phyloP scores from a whole-genome alignment of 2,329 filamentous ascomycete genomes.

The Xylariomycetidae sp. region DNA sequence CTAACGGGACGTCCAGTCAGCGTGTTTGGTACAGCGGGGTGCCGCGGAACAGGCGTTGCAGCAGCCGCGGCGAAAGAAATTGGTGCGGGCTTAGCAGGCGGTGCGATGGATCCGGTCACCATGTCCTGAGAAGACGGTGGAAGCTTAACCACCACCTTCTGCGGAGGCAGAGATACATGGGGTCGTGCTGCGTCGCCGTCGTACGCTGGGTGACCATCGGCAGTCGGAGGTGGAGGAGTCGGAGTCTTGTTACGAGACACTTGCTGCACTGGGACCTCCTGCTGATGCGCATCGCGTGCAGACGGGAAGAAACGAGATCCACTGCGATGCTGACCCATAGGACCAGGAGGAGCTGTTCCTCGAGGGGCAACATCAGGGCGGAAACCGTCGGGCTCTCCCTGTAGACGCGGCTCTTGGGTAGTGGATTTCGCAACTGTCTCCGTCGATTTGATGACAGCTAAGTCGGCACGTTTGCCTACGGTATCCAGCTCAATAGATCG shows the following conservation, averaged over 20 bases:
- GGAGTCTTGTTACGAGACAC: slow-evolving; percentile 49
- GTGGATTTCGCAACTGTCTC: slow-evolving; percentile 15
- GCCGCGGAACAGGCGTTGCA: slow-evolving; percentile 19
- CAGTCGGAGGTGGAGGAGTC: slow-evolving; percentile 66
- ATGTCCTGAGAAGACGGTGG: slow-evolving; percentile 57
- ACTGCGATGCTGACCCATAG: slow-evolving; percentile 37
- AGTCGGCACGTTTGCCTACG: slow-evolving; percentile 29
- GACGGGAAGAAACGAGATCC: slow-evolving; percentile 57
- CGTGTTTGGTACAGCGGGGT: slow-evolving; percentile 7
- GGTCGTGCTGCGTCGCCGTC: slow-evolving; percentile 60
- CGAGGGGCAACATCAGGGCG: slow-evolving; percentile 12
- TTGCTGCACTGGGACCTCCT: slow-evolving; percentile 30
- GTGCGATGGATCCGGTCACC: slow-evolving; percentile 28
- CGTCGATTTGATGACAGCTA: too few relatives aligned
- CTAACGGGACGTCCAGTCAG: slow-evolving; percentile 14
- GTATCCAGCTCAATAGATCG: slow-evolving; percentile 34
- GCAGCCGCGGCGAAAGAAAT: slow-evolving; percentile 37
- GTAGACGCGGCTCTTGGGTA: slow-evolving; percentile 6
- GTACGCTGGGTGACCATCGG: slow-evolving; percentile 65
- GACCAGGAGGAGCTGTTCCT: slow-evolving; percentile 13
- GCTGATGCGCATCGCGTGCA: slow-evolving; percentile 32
- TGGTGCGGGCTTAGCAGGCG: slow-evolving; percentile 32
- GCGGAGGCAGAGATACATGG: slow-evolving; percentile 62
- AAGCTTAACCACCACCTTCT: slow-evolving; percentile 72
- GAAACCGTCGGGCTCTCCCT: slow-evolving; percentile 8